phyloP scores from a whole-genome alignment of 2,329 filamentous ascomycete genomes.

The Alternaria arbusti region DNA sequence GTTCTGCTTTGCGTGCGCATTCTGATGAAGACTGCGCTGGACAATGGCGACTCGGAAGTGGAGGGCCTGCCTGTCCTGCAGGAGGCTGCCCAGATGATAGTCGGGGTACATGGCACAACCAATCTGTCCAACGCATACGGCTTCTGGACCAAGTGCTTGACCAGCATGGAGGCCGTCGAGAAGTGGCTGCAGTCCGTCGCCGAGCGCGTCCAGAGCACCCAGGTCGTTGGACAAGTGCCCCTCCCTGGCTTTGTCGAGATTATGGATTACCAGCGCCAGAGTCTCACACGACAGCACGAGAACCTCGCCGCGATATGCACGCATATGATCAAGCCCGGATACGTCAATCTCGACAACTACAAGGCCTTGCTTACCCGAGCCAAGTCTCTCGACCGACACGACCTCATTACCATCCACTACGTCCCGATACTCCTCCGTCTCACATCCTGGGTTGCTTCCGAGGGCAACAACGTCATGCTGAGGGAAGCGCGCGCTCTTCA shows the following conservation, averaged over 20 bases:
- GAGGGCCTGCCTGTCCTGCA: slow-evolving; percentile 31
- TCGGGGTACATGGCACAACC: slow-evolving; percentile 62
- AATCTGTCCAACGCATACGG: slow-evolving; percentile 63
- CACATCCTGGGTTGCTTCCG: slow-evolving; percentile 77
- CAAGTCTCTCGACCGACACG: slow-evolving; percentile 76
- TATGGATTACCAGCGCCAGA: slow-evolving; percentile 79
- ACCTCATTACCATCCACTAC: slow-evolving; percentile 77
- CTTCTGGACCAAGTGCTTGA: slow-evolving; percentile 77
- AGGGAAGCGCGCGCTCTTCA: slow-evolving; percentile 75
- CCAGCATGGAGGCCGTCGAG: slow-evolving; percentile 77
- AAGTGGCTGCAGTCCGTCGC: slow-evolving; percentile 75
- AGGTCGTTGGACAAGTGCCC: slow-evolving; percentile 72
- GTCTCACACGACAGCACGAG: slow-evolving; percentile 88
- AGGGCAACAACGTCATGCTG: slow-evolving; percentile 69
- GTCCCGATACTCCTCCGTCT: slow-evolving; percentile 80
- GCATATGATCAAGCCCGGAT: slow-evolving; percentile 77
- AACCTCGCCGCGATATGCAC: slow-evolving; percentile 80
- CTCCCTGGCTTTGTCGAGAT: slow-evolving; percentile 74
- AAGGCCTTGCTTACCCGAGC: slow-evolving; percentile 71
- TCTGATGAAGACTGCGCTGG: slow-evolving; percentile 71
- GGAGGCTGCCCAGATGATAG: slow-evolving; percentile 47
- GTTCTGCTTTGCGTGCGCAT: slow-evolving; percentile 84
- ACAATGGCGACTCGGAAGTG: slow-evolving; percentile 39
- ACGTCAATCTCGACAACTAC: slow-evolving; percentile 75
- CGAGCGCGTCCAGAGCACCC: slow-evolving; percentile 77